Percentiles rank a stretch among this genome's conserved stretches.
phyloP scores from a whole-genome alignment of 1,139 yeast genomes.

The Debaryomycetaceae sp. region DNA sequence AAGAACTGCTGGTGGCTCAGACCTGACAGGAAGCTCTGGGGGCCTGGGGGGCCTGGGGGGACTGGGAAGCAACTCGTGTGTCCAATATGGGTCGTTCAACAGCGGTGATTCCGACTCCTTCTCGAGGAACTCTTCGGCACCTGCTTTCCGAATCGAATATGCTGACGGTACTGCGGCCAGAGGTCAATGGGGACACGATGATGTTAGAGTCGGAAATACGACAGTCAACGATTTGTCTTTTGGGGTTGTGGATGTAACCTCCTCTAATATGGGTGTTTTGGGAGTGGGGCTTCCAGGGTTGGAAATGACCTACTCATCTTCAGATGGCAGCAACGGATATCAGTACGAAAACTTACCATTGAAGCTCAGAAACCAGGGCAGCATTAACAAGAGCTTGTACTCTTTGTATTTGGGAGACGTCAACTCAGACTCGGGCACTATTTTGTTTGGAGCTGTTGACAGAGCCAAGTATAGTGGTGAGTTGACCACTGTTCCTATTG shows the following conservation, averaged over 20 bases:
- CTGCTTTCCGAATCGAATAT: slow-evolving; percentile 45
- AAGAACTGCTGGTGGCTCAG: not conserved
- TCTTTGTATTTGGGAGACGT: slow-evolving; percentile 38
- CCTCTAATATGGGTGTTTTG: slow-evolving; percentile 44
- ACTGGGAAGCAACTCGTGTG: slow-evolving; percentile 22
- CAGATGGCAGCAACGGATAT: slow-evolving; percentile 5
- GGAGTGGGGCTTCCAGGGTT: slow-evolving; percentile 56
- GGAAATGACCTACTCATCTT: slow-evolving; percentile 33
- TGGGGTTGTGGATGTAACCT: slow-evolving; percentile 46
- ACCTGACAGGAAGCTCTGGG: slow-evolving; percentile 1
- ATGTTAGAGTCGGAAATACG: slow-evolving; percentile 34
- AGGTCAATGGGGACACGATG: slow-evolving; percentile 58
- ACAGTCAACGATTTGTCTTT: slow-evolving; percentile 45
- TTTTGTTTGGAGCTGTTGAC: slow-evolving; percentile 52
- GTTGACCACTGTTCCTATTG: slow-evolving; percentile 27
- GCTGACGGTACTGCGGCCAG: slow-evolving; percentile 60
- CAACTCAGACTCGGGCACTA: slow-evolving; percentile 27
- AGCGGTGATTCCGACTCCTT: slow-evolving; percentile 31
- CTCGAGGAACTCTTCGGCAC: slow-evolving; percentile 27
- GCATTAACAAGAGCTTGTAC: slow-evolving; percentile 48
- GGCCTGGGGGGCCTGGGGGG: slow-evolving; percentile 3
- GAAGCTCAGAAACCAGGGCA: slow-evolving; percentile 33
- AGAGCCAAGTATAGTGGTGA: slow-evolving; percentile 41
- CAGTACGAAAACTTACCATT: slow-evolving; percentile 29
- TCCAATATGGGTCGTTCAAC: slow-evolving; percentile 37